These are phyloP conservation scores for Leccinellum luteum DNA, from an alignment of 768 basidiomycete species.

Conservation along the genomic window DNA sequence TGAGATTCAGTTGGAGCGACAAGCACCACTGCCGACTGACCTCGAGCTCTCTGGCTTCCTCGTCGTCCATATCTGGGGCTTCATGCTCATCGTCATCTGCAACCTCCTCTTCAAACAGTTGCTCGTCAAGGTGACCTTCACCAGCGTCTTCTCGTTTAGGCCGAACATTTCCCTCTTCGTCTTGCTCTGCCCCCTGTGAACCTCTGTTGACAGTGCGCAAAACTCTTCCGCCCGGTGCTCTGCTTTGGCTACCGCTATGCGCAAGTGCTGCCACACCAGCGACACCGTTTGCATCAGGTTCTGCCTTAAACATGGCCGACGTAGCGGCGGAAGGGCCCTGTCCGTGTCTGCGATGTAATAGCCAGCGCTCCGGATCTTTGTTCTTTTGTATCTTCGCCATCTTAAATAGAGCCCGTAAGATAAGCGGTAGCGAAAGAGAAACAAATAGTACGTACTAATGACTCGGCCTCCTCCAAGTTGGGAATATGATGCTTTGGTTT, in stretches of 20 bases:
- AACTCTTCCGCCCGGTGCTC: slow-evolving; percentile 66
- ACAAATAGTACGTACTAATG: slow-evolving; percentile 45
- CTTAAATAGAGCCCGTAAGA: slow-evolving; percentile 8
- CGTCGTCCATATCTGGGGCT: slow-evolving; percentile 71
- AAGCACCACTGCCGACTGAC: slow-evolving; percentile 36
- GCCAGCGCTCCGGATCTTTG: slow-evolving; percentile 72
- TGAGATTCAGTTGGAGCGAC: neutral
- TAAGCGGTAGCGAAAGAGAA: neutral
- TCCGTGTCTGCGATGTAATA: slow-evolving; percentile 58
- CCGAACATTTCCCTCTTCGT: slow-evolving; percentile 57
- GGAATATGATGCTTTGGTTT: slow-evolving; percentile 72
- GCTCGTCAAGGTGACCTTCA: slow-evolving; percentile 82
- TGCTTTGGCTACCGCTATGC: slow-evolving; percentile 49
- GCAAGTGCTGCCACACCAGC: slow-evolving; percentile 46
- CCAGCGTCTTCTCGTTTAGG: slow-evolving; percentile 62
- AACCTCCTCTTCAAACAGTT: slow-evolving; percentile 79
- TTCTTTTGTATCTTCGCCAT: slow-evolving; percentile 59
- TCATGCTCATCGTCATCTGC: slow-evolving; percentile 86
- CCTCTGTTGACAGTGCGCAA: slow-evolving; percentile 71
- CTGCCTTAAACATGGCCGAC: slow-evolving; percentile 66
- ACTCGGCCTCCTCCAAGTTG: slow-evolving; percentile 65
- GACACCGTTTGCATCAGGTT: slow-evolving; percentile 47
- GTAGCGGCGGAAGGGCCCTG: slow-evolving; percentile 60
- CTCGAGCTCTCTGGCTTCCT: slow-evolving; percentile 82
- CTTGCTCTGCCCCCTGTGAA: slow-evolving; percentile 58